These are phyloP conservation scores for Annona squamosa DNA, from an alignment of 164 flowering plant genomes.

Conservation along the genomic window DNA sequence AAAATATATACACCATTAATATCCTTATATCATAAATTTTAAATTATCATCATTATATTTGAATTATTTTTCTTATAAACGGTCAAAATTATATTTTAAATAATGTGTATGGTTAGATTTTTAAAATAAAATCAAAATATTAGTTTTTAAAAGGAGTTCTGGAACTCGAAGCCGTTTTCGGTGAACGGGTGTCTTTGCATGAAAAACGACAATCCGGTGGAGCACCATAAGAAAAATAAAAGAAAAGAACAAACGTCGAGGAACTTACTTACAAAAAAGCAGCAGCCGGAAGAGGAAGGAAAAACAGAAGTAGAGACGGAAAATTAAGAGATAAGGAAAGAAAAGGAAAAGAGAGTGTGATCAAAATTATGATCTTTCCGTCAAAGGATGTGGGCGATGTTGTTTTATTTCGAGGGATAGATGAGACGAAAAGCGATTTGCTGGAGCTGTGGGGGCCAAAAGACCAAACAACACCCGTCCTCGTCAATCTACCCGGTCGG, in stretches of 20 bases:
- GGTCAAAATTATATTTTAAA: too few species aligned
- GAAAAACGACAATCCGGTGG: too few species aligned
- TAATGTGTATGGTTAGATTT: too few species aligned
- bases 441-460: not conserved
- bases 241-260: not conserved
- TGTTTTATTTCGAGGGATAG: not conserved
- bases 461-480: not conserved
- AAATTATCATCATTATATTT: too few species aligned
- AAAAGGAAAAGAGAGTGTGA: not conserved
- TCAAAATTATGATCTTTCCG: not conserved
- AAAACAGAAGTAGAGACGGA: not conserved
- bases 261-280: not conserved
- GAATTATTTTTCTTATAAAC: too few species aligned
- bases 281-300: not conserved
- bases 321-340: not conserved
- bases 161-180: too few species aligned
- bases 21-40: too few species aligned
- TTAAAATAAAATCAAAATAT: too few species aligned
- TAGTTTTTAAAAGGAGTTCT: too few species aligned
- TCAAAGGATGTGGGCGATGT: conserved; percentile 2
- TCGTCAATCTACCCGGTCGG: conserved; percentile 2
- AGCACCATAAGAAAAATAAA: not conserved
- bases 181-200: too few species aligned
- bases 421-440: not conserved
- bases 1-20: too few species aligned